Evolutionary conservation across 805 yeast genomes (phyloP), one percentile per base, ranked within the genome.

Genomic region (Clavispora fructus): DNA sequence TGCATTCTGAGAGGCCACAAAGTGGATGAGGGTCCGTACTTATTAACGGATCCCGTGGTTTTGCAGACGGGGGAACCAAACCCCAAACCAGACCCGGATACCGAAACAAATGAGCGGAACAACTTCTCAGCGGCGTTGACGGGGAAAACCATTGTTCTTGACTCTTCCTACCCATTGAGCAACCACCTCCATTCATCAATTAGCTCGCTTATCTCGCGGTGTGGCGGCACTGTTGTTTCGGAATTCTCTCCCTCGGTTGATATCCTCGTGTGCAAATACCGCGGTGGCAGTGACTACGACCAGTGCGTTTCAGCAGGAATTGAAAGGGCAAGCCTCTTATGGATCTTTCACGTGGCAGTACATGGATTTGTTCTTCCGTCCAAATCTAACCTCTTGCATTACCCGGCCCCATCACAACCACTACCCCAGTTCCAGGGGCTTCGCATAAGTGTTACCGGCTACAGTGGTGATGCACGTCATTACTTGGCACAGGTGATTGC

Each of bases 391-490:
- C 62, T 91, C 14, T 72, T 89, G 6, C 90, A 86, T 56, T 80
- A 82, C 57, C 98, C 98, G 0, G 69, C 73, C 4, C 83, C 80
- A 6, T 60, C 62, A 19, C 68, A 61, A 1, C 81, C 81, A 0
- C 54, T 88, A 2, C 69, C 76, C 1, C 80, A 73, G 6, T 78
- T 85, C 71, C 65, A 67, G 13, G 73, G 76, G n/a, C 62, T 80
- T 33, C 67, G 73, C 4, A 77, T 89, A 10, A 75, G 89, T 9
- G 77, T 87, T 3, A 83, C 97, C 0, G 88, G 89, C 56, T 90
- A 87, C 59, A 78, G 85, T 19, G 97, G 97, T 0, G 94, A 86
- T 58, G 86, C 95, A 1, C 68, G 99, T 38, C 67, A 71, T 33
- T 92, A 88, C 56, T 65, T 94, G 31, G 80, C 82, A 44, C 73